phyloP scores from a whole-genome alignment of 2,329 filamentous ascomycete genomes.

The Venturia pyrina region DNA sequence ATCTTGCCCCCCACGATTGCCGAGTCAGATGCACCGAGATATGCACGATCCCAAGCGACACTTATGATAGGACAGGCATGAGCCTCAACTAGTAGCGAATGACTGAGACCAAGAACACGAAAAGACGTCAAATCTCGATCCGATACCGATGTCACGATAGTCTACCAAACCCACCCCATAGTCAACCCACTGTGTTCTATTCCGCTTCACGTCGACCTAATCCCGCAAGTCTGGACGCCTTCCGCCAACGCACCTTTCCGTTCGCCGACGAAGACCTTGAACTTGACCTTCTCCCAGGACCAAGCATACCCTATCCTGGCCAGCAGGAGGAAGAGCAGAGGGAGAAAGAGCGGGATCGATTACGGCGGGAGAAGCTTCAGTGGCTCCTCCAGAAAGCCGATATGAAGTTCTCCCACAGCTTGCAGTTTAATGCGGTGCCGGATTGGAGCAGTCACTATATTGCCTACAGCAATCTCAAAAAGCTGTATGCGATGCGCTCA shows the following conservation, averaged over 20 bases:
- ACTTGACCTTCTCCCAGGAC: constrained; percentile 6
- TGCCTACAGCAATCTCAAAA: constrained; percentile 97
- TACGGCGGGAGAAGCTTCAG: constrained; percentile 53
- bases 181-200: not conserved
- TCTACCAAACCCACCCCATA: not conserved
- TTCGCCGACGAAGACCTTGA: constrained; percentile 9
- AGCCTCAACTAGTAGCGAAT: not conserved
- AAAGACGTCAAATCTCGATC: not conserved
- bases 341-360: constrained; percentile 19
- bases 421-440: constrained; percentile 99
- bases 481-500: constrained; percentile 55
- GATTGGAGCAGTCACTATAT: constrained; percentile 99
- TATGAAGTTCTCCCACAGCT: constrained; percentile 99
- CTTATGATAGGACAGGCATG: not conserved
- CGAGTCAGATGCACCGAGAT: not conserved
- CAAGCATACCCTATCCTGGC: not conserved
- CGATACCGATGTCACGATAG: not conserved
- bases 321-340: not conserved
- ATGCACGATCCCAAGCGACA: not conserved
- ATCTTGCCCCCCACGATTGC: not conserved
- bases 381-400: constrained; percentile 41
- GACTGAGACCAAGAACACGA: not conserved
- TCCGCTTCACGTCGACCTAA: not conserved
- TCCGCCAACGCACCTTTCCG: constrained; percentile 1
- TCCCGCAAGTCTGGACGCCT: not conserved